Evolutionary conservation across 441 rosid species (phyloP).

Genomic region (Pelargonium myrrhifolium): DNA sequence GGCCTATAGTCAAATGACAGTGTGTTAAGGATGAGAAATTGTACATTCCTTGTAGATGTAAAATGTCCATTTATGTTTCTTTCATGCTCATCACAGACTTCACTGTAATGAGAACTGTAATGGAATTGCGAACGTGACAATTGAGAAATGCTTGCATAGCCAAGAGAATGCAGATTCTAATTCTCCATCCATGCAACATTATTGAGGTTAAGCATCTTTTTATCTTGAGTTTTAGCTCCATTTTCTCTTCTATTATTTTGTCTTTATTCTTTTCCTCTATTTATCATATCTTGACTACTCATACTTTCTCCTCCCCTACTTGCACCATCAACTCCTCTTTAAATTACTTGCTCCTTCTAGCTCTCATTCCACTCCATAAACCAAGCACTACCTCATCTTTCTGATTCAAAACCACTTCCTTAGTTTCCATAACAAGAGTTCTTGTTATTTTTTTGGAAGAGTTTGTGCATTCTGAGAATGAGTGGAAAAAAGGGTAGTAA

Average conservation of each 20-base stretch:
- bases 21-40: neutral
- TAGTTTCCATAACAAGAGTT: neutral
- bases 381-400: constrained; percentile 6
- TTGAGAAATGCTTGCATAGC: neutral
- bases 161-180: neutral
- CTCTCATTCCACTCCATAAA: constrained; percentile 11
- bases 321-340: constrained; percentile 29
- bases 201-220: constrained; percentile 58
- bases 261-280: constrained; percentile 27
- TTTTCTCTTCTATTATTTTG: constrained; percentile 34
- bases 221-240: constrained; percentile 32
- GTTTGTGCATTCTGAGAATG: constrained; percentile 37
- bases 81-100: neutral
- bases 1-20: neutral
- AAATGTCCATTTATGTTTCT: neutral
- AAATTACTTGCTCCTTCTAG: constrained; percentile 18
- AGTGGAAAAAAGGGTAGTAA: constrained; percentile 46
- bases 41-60: neutral
- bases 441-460: constrained; percentile 14
- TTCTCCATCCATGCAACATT: constrained; percentile 32
- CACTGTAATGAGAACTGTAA: neutral
- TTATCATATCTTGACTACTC: constrained; percentile 30
- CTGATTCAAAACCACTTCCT: neutral
- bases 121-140: neutral
- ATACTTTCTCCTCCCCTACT: constrained; percentile 34